phyloP scores from a whole-genome alignment of 2,329 filamentous ascomycete genomes.

The Didymella pomorum region DNA sequence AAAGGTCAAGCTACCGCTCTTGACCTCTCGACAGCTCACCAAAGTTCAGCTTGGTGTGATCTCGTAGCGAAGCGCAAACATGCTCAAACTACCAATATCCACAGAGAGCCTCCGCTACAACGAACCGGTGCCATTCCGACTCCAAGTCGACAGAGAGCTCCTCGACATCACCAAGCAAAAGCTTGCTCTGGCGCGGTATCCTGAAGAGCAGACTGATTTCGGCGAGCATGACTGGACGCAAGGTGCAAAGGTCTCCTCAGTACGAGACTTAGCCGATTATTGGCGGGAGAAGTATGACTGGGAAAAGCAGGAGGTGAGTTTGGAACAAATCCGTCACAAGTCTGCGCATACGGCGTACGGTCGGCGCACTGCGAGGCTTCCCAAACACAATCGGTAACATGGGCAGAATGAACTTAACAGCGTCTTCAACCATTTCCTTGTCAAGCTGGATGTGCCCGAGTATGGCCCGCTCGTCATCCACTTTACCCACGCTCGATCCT shows the following conservation, averaged over 20 bases:
- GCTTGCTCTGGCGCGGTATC: conserved; percentile 6
- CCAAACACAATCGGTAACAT: background rate
- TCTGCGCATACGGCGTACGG: too few species aligned
- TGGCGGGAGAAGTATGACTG: background rate
- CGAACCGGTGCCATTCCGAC: background rate
- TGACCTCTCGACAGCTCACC: too few species aligned
- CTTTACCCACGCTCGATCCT: conserved; percentile 67
- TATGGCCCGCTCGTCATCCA: conserved; percentile 49
- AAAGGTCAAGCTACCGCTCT: too few species aligned
- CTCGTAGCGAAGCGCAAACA: too few species aligned
- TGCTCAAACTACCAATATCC: too few species aligned
- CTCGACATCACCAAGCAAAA: conserved; percentile 2
- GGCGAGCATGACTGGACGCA: background rate
- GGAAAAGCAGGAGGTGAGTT: conserved; percentile 3
- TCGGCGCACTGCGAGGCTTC: too few species aligned
- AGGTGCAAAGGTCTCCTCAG: background rate
- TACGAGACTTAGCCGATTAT: background rate
- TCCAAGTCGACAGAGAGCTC: conserved; percentile 2
- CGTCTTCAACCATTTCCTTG: conserved; percentile 4
- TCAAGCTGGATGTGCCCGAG: background rate
- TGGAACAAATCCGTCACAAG: too few species aligned
- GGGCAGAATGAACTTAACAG: background rate
- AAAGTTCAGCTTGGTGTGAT: too few species aligned
- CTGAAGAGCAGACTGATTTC: background rate
- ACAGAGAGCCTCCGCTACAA: conserved; percentile 2